phyloP scores from a whole-genome alignment of 2,329 filamentous ascomycete species.

The Ophiostoma ips region DNA sequence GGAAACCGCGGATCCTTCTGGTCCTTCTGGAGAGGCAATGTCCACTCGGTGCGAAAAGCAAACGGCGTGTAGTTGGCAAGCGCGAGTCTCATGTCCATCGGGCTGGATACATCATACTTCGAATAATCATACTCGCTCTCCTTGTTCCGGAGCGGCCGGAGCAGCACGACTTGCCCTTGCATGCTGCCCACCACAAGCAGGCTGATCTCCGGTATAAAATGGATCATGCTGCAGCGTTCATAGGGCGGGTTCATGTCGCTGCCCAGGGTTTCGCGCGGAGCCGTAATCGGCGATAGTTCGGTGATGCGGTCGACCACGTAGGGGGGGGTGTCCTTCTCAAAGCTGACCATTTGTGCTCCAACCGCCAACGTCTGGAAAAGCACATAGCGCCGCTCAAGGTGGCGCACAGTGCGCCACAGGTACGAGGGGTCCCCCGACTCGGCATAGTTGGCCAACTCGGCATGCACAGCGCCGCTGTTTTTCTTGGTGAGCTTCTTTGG shows the following conservation, averaged over 20 bases:
- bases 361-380: not conserved
- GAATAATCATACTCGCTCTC: too few species aligned
- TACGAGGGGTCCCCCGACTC: too few species aligned
- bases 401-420: constrained; percentile 3
- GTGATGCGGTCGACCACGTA: not conserved
- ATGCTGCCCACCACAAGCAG: constrained; percentile 53
- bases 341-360: not conserved
- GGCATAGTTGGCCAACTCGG: too few species aligned
- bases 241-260: constrained; percentile 21
- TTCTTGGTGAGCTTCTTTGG: too few species aligned
- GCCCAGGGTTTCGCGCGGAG: too few species aligned
- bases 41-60: constrained; percentile 37
- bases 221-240: constrained; percentile 45
- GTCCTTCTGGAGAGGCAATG: constrained; percentile 28
- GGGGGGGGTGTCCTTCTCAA: not conserved
- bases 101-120: too few species aligned
- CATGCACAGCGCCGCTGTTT: too few species aligned
- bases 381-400: not conserved
- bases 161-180: constrained; percentile 49
- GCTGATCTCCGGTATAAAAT: constrained; percentile 55
- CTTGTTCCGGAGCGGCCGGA: constrained; percentile 38
- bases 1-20: constrained; percentile 17
- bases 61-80: not conserved
- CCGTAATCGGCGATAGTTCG: too few species aligned
- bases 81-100: not conserved